phyloP scores from a whole-genome alignment of 257 asterid genomes.

The Capsicum chinense region DNA sequence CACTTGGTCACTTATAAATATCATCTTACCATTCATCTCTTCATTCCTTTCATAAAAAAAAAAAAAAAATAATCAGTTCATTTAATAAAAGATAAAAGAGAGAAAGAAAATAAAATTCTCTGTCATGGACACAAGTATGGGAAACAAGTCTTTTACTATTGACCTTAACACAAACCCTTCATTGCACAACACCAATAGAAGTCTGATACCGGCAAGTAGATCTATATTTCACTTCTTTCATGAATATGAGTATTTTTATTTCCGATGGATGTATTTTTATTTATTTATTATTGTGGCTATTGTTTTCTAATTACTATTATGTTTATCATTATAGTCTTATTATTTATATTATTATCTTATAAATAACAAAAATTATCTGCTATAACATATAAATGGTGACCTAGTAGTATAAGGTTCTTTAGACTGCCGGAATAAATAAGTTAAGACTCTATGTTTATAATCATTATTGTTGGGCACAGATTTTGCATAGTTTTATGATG shows the following conservation, averaged over 20 bases:
- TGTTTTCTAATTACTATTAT: neutral
- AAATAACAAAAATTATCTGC: neutral
- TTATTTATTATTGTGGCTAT: neutral
- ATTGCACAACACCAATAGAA: no score
- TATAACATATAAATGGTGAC: neutral
- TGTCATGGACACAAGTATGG: constrained; percentile 26
- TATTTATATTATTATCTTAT: neutral
- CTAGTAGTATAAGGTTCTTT: no score
- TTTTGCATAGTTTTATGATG: no score
- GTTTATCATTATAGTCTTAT: no score
- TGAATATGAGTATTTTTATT: neutral
- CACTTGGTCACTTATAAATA: constrained; percentile 19
- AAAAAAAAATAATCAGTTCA: neutral
- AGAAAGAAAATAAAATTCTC: neutral
- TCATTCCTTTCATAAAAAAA: neutral
- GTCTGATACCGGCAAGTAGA: neutral
- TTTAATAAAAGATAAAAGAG: neutral
- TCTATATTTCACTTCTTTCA: neutral
- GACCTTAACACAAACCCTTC: constrained; percentile 41
- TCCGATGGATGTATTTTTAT: neutral
- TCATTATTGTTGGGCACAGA: no score
- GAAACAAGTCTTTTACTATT: constrained; percentile 29
- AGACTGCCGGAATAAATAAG: no score
- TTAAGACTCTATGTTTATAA: no score
- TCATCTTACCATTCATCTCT: neutral